A percentile compares a stretch with the other conserved stretches of the same genome.
These are phyloP conservation scores for Penicillium nordicum DNA, from an alignment of 2,329 filamentous ascomycete species.

Conservation along the genomic window DNA sequence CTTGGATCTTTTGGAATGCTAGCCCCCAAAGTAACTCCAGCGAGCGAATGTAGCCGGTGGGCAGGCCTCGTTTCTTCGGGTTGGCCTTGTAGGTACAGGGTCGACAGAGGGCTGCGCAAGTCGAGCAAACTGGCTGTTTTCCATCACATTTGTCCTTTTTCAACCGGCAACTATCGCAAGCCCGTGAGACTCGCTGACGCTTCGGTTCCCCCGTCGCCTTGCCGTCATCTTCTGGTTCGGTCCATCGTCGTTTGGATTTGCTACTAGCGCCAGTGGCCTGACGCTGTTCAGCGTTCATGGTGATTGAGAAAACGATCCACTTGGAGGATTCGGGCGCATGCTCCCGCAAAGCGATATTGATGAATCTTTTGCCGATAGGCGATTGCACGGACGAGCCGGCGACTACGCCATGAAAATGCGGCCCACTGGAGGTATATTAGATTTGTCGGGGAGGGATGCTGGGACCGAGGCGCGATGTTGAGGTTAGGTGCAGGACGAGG, in stretches of 20 bases:
- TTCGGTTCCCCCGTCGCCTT: slow-evolving; percentile 45
- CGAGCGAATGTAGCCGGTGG: slow-evolving; percentile 74
- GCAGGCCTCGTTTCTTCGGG: slow-evolving; percentile 72
- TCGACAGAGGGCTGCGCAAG: slow-evolving; percentile 62
- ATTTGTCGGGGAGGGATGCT: not conserved
- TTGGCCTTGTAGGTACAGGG: slow-evolving; percentile 69
- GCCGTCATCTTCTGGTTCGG: slow-evolving; percentile 30
- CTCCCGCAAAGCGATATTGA: slow-evolving; percentile 25
- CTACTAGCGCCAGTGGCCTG: slow-evolving; percentile 29
- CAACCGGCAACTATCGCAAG: slow-evolving; percentile 65
- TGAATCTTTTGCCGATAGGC: slow-evolving; percentile 32
- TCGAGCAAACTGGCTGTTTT: slow-evolving; percentile 62
- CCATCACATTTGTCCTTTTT: slow-evolving; percentile 73
- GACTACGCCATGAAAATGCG: slow-evolving; percentile 16
- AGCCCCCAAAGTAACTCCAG: slow-evolving; percentile 67
- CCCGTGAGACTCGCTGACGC: slow-evolving; percentile 63
- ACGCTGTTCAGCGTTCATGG: slow-evolving; percentile 34
- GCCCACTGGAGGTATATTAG: slow-evolving; percentile 1
- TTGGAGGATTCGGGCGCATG: slow-evolving; percentile 26
- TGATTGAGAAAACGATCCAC: slow-evolving; percentile 27
- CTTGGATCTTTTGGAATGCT: slow-evolving; percentile 61
- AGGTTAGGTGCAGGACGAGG: not conserved
- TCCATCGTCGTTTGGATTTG: slow-evolving; percentile 32
- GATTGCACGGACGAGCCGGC: slow-evolving; percentile 11
- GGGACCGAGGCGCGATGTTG: not conserved